phyloP scores from a whole-genome alignment of 768 basidiomycete species.

The Sarcodon aspratus region DNA sequence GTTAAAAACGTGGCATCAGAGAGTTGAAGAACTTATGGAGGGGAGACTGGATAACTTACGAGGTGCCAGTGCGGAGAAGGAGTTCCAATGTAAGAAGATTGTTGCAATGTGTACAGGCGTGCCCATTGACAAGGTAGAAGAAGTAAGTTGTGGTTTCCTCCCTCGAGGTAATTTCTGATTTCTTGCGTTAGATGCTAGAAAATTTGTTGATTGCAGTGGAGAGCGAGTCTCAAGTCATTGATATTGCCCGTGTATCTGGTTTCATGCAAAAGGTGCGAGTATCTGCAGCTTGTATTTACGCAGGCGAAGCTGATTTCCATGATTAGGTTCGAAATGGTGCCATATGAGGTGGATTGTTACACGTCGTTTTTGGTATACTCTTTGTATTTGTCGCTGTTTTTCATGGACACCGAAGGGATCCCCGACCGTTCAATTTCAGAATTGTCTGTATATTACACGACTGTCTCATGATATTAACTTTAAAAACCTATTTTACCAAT shows the following conservation, averaged over 20 bases:
- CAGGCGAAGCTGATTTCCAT: neutral
- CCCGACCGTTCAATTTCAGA: too few relatives aligned
- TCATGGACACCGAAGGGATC: neutral
- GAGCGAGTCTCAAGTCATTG: slow-evolving; percentile 73
- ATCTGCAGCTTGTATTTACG: slow-evolving; percentile 1
- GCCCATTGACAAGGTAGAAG: slow-evolving; percentile 80
- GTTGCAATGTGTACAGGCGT: slow-evolving; percentile 84
- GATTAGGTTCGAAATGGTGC: slow-evolving; percentile 49
- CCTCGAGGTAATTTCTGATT: neutral
- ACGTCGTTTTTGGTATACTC: slow-evolving; percentile 7
- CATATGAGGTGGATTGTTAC: slow-evolving; percentile 23
- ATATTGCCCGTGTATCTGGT: slow-evolving; percentile 76
- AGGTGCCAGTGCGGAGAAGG: slow-evolving; percentile 78
- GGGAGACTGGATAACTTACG: slow-evolving; percentile 58
- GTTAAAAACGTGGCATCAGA: slow-evolving; percentile 73
- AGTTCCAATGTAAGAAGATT: slow-evolving; percentile 86
- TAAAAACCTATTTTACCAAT: neutral
- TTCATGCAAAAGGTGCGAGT: slow-evolving; percentile 78
- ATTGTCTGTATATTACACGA: too few relatives aligned
- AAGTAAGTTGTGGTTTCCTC: slow-evolving; percentile 38
- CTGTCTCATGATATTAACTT: neutral
- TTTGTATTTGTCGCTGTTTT: slow-evolving; percentile 2
- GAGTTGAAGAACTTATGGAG: slow-evolving; percentile 66
- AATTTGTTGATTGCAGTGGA: slow-evolving; percentile 80
- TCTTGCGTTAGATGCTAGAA: slow-evolving; percentile 57